Percentiles rank a stretch among this genome's conserved stretches.
Conservation (phyloP, 306 rosid genomes). For the Cercis canadensis region DNA sequence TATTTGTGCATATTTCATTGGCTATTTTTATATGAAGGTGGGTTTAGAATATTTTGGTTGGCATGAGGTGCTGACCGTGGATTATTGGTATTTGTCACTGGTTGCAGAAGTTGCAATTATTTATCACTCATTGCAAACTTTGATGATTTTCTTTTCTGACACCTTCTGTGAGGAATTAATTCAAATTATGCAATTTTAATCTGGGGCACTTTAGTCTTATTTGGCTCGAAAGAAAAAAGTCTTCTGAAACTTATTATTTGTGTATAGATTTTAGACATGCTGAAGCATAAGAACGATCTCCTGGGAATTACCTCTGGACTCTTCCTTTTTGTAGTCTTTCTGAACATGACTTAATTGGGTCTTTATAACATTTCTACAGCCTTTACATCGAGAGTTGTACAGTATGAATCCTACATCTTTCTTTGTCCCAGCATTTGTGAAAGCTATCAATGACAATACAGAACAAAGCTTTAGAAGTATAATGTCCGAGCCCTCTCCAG, state of each 20-base stretch:
- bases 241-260: not conserved
- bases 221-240: not conserved
- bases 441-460: slow-evolving; percentile 73
- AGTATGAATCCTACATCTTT: slow-evolving; percentile 63
- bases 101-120: too few species aligned
- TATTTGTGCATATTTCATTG: too few species aligned
- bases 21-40: too few species aligned
- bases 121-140: too few species aligned
- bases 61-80: too few species aligned
- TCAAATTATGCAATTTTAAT: too few species aligned
- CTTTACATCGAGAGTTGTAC: slow-evolving; percentile 67
- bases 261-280: slow-evolving; percentile 9
- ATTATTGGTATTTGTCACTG: too few species aligned
- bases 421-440: slow-evolving; percentile 85
- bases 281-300: slow-evolving; percentile 19
- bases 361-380: slow-evolving; percentile 53
- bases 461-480: slow-evolving; percentile 82
- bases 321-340: slow-evolving; percentile 16
- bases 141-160: too few species aligned
- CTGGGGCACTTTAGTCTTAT: too few species aligned
- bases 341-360: slow-evolving; percentile 21
- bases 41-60: too few species aligned
- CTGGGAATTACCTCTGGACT: not conserved
- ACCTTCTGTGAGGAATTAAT: too few species aligned
- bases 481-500: slow-evolving; percentile 73